phyloP scores from a whole-genome alignment of 2,329 filamentous ascomycete genomes.

The Botrytis fragariae region DNA sequence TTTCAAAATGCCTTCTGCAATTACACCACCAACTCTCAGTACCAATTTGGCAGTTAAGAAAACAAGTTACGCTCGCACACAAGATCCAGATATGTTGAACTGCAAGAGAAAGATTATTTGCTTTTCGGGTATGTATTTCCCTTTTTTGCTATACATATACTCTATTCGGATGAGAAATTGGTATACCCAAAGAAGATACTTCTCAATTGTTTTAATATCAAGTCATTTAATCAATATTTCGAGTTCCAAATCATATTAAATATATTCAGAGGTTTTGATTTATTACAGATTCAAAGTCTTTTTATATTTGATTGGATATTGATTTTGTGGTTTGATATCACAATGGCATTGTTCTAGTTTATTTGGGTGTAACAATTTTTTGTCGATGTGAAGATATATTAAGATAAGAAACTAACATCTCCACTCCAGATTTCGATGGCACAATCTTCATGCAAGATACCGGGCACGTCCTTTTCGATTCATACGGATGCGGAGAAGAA shows the following conservation, averaged over 20 bases:
- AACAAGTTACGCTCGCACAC: conserved; percentile 31
- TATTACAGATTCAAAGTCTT: background rate
- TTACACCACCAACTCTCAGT: conserved; percentile 38
- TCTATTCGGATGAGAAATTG: background rate
- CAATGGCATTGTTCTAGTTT: background rate
- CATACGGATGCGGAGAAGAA: conserved; percentile 59
- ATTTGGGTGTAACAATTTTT: background rate
- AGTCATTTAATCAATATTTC: background rate
- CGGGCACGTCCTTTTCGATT: conserved; percentile 66
- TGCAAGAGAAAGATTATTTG: conserved; percentile 57
- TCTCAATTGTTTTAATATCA: background rate
- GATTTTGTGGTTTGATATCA: background rate
- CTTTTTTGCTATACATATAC: background rate
- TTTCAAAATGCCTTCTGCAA: conserved; percentile 43
- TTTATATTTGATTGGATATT: background rate
- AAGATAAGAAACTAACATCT: conserved; percentile 21
- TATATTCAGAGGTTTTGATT: background rate
- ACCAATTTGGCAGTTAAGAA: conserved; percentile 31
- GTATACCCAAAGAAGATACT: background rate
- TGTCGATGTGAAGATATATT: background rate
- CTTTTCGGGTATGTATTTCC: conserved; percentile 50
- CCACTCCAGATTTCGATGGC: conserved; percentile 60
- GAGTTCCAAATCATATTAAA: background rate
- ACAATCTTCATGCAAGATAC: conserved; percentile 72
- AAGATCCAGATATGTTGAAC: conserved; percentile 35